Evolutionary conservation across 140 eudicot genomes (phyloP), one percentile per base, ranked within the genome.

Genomic region (Erigeron philadelphicus): DNA sequence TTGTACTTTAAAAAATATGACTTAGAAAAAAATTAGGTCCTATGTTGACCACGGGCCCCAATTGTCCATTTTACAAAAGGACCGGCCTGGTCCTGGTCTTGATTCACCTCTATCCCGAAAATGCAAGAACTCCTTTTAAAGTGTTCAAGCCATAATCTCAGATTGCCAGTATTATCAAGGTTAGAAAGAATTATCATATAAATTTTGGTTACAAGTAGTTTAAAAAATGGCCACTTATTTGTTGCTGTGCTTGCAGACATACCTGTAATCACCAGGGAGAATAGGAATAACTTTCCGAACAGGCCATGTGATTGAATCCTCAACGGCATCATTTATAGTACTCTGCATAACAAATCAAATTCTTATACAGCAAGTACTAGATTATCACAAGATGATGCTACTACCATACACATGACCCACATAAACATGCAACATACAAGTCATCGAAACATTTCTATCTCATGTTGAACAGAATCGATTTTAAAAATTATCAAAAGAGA

Each of bases 261-360:
- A 89, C 98, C 98, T 93, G 78, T 93, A 93, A 78, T 93, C 96
- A 66, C 98, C 98, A 23, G 96, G 98, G 70, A 93, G 60, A 70
- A 93, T 89, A 65, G 98, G 98, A 72, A 93, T 86, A 67, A 93
- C 82, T 80, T 86, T 93, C 67, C 98, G 85, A 55, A 89, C 94
- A 19, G 98, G 98, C 98, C 98, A 93, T 44, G 88, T 93, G 63
- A 89, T 93, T 49, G 98, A 93, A 80, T 93, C 98, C 80, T 93
- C 96, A 70, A 93, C 82, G 58, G 96, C 98, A 76, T 93, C 95
- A 75, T 88, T 83, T 77, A 93, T 93, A 13, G 90, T 93, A 42
- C 86, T 78, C 98, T 93, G 87, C 25, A 75, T 62, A 74, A 19
- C 38, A 63, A 56, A 11, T 16, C 25, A 49, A 43, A 75, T 55